Base-by-base conservation (phyloP, 192 early-diverging fungal genomes). In the Coemansia sp. region DNA sequence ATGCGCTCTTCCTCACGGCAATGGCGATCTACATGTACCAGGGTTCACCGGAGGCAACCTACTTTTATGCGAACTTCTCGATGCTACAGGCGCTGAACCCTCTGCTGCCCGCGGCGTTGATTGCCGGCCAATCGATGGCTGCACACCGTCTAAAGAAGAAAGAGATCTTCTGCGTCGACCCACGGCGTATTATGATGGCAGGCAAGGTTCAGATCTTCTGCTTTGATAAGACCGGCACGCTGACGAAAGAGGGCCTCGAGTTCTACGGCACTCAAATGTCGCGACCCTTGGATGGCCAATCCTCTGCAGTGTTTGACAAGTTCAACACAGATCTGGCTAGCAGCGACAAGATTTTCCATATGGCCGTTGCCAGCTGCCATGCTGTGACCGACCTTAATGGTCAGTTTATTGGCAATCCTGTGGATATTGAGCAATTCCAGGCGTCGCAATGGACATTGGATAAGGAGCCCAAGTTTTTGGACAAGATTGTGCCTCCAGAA, bases 391-490 rank as follows among this genome's bases (percentile, higher is more conserved):
- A 64, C 16, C 70, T 87, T 18, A 65, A 74, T 51, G 82, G 72
- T 2, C 70, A 83, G 68, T 58, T 81, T 16, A 76, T 89, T 22
- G 89, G 89, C 5, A 84, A 88, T 64, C 79, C 85, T 7, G 84
- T 91, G 18, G 90, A 91, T 57, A 57, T 87, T 54, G 88, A 87
- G 60, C 86, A 88, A 74, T 91, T 91, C 73, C 65, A 71, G n/a
- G 62, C 74, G 24, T 88, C 88, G 1, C 27, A 60, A 23, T 59
- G 57, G 26, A 34, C 59, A 27, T 34, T 70, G 9, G 48, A 60
- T 6, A 47, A 81, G 22, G 64, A 56, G 8, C 62, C 34, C 8
- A 62, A 70, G 18, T 82, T 78, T 22, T 59, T 86, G 38, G 83
- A 86, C 60, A 79, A 76, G 26, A 62, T 85, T 14, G 12, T 74